phyloP scores from a whole-genome alignment of 345 rosid species.

The Trapa incisa region DNA sequence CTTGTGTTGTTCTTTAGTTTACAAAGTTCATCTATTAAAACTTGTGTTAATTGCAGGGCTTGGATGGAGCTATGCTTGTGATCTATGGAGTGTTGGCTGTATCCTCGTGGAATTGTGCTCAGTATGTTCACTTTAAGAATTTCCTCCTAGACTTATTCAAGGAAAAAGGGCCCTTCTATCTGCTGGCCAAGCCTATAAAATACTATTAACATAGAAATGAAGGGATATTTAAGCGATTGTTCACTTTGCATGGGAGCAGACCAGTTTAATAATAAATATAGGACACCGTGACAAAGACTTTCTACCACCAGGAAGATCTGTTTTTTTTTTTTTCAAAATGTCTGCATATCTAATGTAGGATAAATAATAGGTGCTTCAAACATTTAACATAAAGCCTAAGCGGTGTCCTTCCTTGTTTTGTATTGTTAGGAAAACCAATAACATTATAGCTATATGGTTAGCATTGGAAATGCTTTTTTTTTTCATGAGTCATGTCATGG shows the following conservation, averaged over 20 bases:
- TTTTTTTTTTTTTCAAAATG: too few relatives aligned
- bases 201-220: neutral
- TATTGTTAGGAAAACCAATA: neutral
- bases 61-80: slow-evolving; percentile 63
- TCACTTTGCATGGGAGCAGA: neutral
- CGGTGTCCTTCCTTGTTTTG: neutral
- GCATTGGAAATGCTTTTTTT: neutral
- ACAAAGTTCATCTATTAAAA: neutral
- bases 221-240: neutral
- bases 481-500: neutral
- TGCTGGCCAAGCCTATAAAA: neutral
- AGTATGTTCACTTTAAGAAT: slow-evolving; percentile 12
- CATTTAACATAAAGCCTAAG: too few relatives aligned
- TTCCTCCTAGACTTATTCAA: too few relatives aligned
- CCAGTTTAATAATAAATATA: too few relatives aligned
- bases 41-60: slow-evolving; percentile 31
- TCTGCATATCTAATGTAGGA: neutral
- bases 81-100: slow-evolving; percentile 66
- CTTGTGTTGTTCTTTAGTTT: neutral
- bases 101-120: slow-evolving; percentile 65
- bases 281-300: too few relatives aligned
- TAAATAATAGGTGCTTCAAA: too few relatives aligned
- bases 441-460: neutral
- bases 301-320: too few relatives aligned
- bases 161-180: neutral